Conservation (phyloP, 257 asterid species). For the Cordia subcordata region DNA sequence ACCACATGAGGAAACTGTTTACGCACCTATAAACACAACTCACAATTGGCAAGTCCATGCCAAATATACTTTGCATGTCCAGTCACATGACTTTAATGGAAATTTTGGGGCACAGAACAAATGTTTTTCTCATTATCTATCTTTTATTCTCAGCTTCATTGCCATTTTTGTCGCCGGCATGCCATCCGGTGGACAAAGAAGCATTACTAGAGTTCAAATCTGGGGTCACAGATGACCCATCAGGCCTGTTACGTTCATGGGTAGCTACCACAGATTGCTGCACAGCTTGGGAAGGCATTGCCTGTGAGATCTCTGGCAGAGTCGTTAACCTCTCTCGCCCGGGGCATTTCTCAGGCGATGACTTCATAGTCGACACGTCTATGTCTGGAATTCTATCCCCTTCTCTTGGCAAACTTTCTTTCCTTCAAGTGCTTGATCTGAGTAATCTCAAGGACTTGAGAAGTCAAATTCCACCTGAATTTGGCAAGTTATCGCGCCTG, state of each 20-base stretch:
- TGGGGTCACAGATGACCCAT: constrained; percentile 47
- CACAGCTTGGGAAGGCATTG: constrained; percentile 54
- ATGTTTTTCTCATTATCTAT: constrained; percentile 21
- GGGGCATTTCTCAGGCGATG: constrained; percentile 27
- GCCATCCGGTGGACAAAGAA: constrained; percentile 42
- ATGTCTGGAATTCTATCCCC: constrained; percentile 58
- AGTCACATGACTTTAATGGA: constrained; percentile 18
- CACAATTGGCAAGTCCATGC: not conserved
- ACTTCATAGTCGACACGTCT: constrained; percentile 32
- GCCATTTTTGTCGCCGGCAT: constrained; percentile 28
- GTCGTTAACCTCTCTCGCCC: constrained; percentile 51
- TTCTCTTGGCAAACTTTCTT: constrained; percentile 48
- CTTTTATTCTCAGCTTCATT: constrained; percentile 10
- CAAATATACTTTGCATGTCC: not conserved
- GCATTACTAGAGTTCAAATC: constrained; percentile 53
- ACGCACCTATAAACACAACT: not conserved
- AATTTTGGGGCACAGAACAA: constrained; percentile 10
- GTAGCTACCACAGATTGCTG: constrained; percentile 53
- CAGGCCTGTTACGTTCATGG: constrained; percentile 48
- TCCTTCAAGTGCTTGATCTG: constrained; percentile 47
- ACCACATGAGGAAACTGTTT: not conserved
- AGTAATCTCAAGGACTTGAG: constrained; percentile 39
- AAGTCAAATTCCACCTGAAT: constrained; percentile 47
- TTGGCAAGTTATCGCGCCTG: constrained; percentile 37
- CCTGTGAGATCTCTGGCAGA: constrained; percentile 40